These are phyloP conservation scores for Pleurotus tuber-regium DNA, from an alignment of 768 basidiomycete genomes.

Conservation along the genomic window DNA sequence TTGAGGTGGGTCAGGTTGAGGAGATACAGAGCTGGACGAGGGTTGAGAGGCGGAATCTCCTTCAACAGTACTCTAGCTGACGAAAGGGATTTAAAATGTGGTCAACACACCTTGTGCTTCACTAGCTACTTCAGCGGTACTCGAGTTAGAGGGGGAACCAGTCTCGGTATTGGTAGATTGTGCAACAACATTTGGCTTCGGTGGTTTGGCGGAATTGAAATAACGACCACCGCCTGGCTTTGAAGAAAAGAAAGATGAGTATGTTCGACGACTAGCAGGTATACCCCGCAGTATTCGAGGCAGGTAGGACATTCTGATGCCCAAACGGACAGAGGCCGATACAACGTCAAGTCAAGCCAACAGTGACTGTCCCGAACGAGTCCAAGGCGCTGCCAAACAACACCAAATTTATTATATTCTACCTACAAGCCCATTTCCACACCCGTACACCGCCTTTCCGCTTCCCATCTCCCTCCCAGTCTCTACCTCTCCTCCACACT, in stretches of 20 bases:
- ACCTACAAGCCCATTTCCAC: conserved; percentile 48
- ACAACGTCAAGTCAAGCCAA: neutral
- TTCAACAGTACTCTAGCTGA: conserved; percentile 9
- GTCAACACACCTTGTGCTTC: neutral
- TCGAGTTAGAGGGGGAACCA: conserved; percentile 11
- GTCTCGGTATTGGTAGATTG: conserved; percentile 26
- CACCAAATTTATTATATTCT: neutral
- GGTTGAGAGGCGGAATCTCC: conserved; percentile 13
- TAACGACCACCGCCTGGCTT: conserved; percentile 74
- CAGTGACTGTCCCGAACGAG: neutral
- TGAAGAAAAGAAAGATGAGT: conserved; percentile 79
- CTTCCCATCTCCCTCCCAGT: conserved; percentile 74
- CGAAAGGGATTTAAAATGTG: neutral
- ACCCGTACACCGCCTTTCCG: conserved; percentile 69
- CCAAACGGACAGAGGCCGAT: conserved; percentile 1
- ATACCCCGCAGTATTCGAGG: conserved; percentile 45
- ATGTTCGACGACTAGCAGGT: conserved; percentile 52
- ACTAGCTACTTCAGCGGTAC: neutral
- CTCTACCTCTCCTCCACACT: conserved; percentile 60
- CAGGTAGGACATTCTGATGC: conserved; percentile 45
- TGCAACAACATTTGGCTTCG: conserved; percentile 43
- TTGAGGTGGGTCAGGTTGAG: conserved; percentile 12
- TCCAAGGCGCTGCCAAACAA: neutral
- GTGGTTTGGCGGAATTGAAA: conserved; percentile 71
- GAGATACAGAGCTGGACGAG: conserved; percentile 18